Conservation (phyloP, 2,329 filamentous ascomycete species). For the Paracoccidioides brasiliensis region DNA sequence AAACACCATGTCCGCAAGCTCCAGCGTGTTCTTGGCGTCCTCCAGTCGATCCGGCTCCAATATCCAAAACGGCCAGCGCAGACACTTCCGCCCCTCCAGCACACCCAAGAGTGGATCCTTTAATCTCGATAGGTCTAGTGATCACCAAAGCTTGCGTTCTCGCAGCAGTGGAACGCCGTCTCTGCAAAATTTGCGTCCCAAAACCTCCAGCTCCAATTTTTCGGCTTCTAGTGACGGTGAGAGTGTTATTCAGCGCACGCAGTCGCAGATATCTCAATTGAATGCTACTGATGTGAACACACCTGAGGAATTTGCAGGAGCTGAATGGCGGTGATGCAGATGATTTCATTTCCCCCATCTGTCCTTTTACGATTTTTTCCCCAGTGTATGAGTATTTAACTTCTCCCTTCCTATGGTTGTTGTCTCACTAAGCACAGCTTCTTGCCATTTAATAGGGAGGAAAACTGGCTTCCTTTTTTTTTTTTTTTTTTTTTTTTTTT, state of each 20-base stretch:
- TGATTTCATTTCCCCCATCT: not conserved
- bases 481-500: no score
- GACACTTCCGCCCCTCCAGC: conserved; percentile 1
- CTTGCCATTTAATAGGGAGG: not conserved
- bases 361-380: not conserved
- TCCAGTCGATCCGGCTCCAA: not conserved
- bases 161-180: conserved; percentile 21
- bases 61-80: not conserved
- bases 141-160: conserved; percentile 7
- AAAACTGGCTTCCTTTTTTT: no score
- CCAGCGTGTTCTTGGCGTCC: not conserved
- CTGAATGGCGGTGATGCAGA: no score
- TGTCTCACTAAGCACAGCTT: not conserved
- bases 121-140: conserved; percentile 9
- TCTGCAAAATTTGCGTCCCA: conserved; percentile 21
- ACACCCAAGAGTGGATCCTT: not conserved
- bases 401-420: not conserved
- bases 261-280: conserved; percentile 9
- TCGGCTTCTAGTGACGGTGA: conserved; percentile 24
- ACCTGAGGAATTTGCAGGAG: not conserved
- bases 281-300: not conserved
- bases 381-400: not conserved
- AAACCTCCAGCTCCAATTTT: conserved; percentile 22
- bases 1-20: not conserved
- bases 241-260: conserved; percentile 28